A percentile compares a stretch with the other conserved stretches of the same genome.
Conservation (phyloP, 1,139 yeast species). For the Yamadazyma atlantica region DNA sequence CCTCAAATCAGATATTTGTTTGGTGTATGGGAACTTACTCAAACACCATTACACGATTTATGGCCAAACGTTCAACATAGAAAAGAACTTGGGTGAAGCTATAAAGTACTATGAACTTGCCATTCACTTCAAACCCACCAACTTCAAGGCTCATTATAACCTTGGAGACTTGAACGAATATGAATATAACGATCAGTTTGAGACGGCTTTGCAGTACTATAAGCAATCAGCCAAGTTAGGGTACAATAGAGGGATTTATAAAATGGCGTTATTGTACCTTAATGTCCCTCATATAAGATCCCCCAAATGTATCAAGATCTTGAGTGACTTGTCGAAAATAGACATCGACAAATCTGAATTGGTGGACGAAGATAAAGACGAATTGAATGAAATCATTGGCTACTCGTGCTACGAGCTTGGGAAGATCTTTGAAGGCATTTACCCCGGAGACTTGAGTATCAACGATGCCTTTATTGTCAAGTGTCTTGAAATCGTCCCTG, state of each 20-base stretch:
- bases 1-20: constrained; percentile 30
- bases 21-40: constrained; percentile 40
- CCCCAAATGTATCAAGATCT: constrained; percentile 35
- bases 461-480: constrained; percentile 38
- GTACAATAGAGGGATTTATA: constrained; percentile 44
- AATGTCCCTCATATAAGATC: constrained; percentile 37
- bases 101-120: constrained; percentile 34
- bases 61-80: constrained; percentile 40
- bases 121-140: constrained; percentile 31
- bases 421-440: constrained; percentile 66
- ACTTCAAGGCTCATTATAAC: constrained; percentile 37
- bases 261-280: constrained; percentile 40
- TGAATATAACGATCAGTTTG: constrained; percentile 31
- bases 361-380: constrained; percentile 41
- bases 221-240: constrained; percentile 43
- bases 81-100: constrained; percentile 30
- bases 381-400: constrained; percentile 43
- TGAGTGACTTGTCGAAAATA: constrained; percentile 38
- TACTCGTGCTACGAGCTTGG: constrained; percentile 58
- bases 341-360: constrained; percentile 36
- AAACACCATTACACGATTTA: constrained; percentile 35
- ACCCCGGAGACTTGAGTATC: constrained; percentile 43
- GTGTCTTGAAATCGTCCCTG: constrained; percentile 41
- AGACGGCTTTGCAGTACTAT: constrained; percentile 35
- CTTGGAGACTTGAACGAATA: constrained; percentile 44